Evolutionary conservation across 2,329 filamentous ascomycete genomes (phyloP), one percentile per base, ranked within the genome.

Genomic region (Colletotrichum musae): DNA sequence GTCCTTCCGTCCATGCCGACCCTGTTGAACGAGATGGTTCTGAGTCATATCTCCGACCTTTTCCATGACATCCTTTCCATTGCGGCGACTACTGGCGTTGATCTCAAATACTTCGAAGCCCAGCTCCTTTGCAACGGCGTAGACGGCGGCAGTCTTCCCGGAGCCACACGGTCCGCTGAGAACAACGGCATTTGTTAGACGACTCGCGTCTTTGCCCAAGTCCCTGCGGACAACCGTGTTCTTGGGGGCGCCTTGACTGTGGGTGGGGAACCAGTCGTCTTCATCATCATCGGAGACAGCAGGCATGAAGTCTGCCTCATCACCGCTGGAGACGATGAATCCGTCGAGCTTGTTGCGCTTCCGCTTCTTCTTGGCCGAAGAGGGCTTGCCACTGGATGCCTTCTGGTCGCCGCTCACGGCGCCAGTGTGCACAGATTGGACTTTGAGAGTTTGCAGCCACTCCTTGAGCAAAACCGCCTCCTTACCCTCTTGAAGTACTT

Each of bases 101-200:
- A 99, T 94, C 80, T 99, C 96, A 73, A 99, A 99, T 1, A 99
- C 88, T 75, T 97, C 95, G 76, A 97, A 98, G 1, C 89, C 94
- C 16, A 98, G 86, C 80, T 99, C 95, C 75, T 93, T 95, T 5
- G 96, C 95, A 50, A 95, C 92, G 4, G 96, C 96, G 79, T 97
- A 95, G 0, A 98, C 92, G 1, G 94, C 91, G 6, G 97, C 95
- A 13, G 95, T 97, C 82, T 99, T 99, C 3, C 96, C 97, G 77
- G 92, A 95, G 0, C 96, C 96, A 73, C 93, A 87, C 3, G 95
- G 94, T 0, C 96, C 96, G 75, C 94, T 98, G 39, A 99, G 85
- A 7, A 99, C 83, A n/a, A 98, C 88, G 0, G 92, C 89, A 79
- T 98, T 98, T 58, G 87, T 86, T 39, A 92, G 77, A 56, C 87